phyloP scores from a whole-genome alignment of 352 stramenopile species.

The Pythium biforme region DNA sequence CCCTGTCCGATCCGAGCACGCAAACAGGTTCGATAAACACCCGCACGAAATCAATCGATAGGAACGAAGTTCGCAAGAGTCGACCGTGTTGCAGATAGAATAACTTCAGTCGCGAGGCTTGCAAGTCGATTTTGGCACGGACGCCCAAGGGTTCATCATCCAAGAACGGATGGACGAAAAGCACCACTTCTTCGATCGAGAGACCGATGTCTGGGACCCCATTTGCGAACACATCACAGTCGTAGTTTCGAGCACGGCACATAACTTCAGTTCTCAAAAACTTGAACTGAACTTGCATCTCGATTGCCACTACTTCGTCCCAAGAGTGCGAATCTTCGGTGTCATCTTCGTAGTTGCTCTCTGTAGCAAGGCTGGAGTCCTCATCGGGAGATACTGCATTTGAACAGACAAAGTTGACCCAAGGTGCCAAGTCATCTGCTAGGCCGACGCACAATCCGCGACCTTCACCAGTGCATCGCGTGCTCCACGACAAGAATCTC shows the following conservation, averaged over 20 bases:
- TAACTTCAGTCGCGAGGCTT: slow-evolving; percentile 55
- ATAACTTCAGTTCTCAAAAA: slow-evolving; percentile 43
- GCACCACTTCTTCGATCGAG: slow-evolving; percentile 50
- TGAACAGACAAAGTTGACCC: slow-evolving; percentile 1
- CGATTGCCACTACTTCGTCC: slow-evolving; percentile 23
- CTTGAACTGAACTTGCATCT: slow-evolving; percentile 68
- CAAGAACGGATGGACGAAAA: slow-evolving; percentile 55
- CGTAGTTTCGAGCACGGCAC: slow-evolving; percentile 32
- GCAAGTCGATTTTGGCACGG: slow-evolving; percentile 63
- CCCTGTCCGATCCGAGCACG: slow-evolving; percentile 36
- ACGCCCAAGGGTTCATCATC: slow-evolving; percentile 50
- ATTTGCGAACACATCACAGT: slow-evolving; percentile 44
- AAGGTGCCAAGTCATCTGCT: slow-evolving; percentile 9
- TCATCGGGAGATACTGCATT: background rate
- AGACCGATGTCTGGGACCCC: slow-evolving; percentile 49
- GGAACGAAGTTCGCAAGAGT: slow-evolving; percentile 35
- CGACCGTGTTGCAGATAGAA: slow-evolving; percentile 30
- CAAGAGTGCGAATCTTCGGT: no score
- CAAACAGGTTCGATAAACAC: slow-evolving; percentile 56
- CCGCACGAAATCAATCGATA: slow-evolving; percentile 65
- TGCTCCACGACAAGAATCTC: slow-evolving; percentile 2
- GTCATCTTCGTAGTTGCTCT: background rate
- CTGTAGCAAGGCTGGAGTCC: background rate
- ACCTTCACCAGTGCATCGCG: slow-evolving; percentile 15
- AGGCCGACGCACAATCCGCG: slow-evolving; percentile 3